These are phyloP conservation scores for Saccharomyces uvarum DNA, from an alignment of 1,139 yeast genomes.

Conservation along the genomic window DNA sequence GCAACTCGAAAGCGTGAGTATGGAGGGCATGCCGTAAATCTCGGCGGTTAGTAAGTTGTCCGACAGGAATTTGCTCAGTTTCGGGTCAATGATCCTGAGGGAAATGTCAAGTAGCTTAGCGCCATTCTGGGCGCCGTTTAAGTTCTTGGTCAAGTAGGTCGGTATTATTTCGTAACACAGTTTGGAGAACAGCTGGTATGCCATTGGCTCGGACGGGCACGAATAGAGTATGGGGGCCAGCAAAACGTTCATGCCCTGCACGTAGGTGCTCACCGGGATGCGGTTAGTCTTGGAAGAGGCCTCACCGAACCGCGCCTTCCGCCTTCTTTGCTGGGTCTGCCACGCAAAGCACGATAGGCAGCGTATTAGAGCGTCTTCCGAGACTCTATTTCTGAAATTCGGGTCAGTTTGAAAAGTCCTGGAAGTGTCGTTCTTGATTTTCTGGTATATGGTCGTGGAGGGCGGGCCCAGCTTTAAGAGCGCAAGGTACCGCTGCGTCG, in stretches of 20 bases:
- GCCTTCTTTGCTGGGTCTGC: slow-evolving; percentile 24
- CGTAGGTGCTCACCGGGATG: slow-evolving; percentile 43
- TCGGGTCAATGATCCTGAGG: slow-evolving; percentile 65
- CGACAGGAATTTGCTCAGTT: slow-evolving; percentile 49
- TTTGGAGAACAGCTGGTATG: slow-evolving; percentile 53
- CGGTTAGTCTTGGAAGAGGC: background rate
- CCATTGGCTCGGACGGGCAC: slow-evolving; percentile 78
- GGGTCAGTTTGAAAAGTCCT: slow-evolving; percentile 75
- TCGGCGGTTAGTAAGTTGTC: slow-evolving; percentile 55
- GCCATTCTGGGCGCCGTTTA: slow-evolving; percentile 81
- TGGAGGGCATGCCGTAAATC: slow-evolving; percentile 83
- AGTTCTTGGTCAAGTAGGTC: slow-evolving; percentile 65
- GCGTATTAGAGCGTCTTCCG: slow-evolving; percentile 61
- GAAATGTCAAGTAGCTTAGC: slow-evolving; percentile 61
- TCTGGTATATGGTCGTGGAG: slow-evolving; percentile 42
- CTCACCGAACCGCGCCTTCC: background rate
- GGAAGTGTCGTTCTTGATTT: slow-evolving; percentile 81
- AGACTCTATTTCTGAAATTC: slow-evolving; percentile 55
- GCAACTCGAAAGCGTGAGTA: slow-evolving; percentile 79
- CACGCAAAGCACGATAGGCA: slow-evolving; percentile 70
- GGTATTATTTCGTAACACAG: slow-evolving; percentile 50
- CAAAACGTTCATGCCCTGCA: slow-evolving; percentile 85
- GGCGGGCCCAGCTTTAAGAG: slow-evolving; percentile 54
- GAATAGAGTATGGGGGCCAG: slow-evolving; percentile 79
- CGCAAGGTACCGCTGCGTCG: slow-evolving; percentile 45